Conservation (phyloP, 208 protist species). For the Vickermania ingenoplastis region DNA sequence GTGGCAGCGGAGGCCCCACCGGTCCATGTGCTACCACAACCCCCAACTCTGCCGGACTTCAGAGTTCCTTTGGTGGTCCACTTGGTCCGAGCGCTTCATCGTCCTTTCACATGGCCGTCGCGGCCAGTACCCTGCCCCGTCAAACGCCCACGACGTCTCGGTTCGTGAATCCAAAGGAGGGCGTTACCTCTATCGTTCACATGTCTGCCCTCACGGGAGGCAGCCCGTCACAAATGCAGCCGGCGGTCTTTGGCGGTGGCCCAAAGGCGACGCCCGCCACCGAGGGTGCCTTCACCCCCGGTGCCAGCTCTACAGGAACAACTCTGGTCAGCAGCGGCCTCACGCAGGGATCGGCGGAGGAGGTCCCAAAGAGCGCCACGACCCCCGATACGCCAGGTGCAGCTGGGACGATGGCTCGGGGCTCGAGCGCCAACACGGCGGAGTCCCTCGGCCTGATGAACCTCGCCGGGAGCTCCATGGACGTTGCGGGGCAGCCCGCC, state of each 20-base stretch:
- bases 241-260: too few species aligned
- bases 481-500: not conserved
- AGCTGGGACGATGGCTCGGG: not conserved
- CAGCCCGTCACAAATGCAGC: too few species aligned
- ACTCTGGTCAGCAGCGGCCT: too few species aligned
- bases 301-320: too few species aligned
- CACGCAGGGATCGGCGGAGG: too few species aligned
- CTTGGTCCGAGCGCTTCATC: not conserved
- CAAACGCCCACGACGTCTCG: not conserved
- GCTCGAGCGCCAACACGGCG: not conserved
- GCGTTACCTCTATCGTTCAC: not conserved
- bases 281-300: too few species aligned
- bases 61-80: too few species aligned
- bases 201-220: not conserved
- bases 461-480: slow-evolving; percentile 2
- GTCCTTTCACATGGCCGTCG: slow-evolving; percentile 1
- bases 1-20: not conserved
- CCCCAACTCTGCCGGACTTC: not conserved
- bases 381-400: not conserved
- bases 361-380: not conserved
- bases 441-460: not conserved
- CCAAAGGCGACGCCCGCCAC: too few species aligned
- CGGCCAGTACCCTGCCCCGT: not conserved
- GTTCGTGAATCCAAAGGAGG: not conserved
- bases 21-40: not conserved